Conservation (phyloP, 225 moss, liverwort and hornwort species). For the Bryum argenteum region DNA sequence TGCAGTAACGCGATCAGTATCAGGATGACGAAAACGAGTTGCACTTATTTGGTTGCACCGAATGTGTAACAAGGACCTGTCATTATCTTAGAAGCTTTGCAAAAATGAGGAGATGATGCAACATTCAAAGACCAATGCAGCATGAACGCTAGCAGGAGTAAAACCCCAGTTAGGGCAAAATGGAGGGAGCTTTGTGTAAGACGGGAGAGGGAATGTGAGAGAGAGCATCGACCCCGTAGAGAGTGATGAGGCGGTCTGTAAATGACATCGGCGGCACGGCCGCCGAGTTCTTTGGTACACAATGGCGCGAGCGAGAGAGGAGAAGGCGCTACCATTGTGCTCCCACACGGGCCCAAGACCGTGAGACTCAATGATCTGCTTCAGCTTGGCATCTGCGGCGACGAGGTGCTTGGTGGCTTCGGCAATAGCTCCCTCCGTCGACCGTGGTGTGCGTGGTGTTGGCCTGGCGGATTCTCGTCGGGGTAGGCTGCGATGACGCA, state of each 20-base stretch:
- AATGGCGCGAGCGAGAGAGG: constrained; percentile 66
- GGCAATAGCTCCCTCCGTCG: constrained; percentile 41
- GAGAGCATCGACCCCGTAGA: constrained; percentile 81
- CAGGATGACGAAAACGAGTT: too few species aligned
- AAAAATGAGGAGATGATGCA: not conserved
- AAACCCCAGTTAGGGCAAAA: constrained; percentile 15
- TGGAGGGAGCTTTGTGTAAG: too few species aligned
- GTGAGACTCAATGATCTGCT: constrained; percentile 63
- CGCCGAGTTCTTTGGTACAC: constrained; percentile 88
- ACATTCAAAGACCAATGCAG: not conserved
- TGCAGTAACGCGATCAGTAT: too few species aligned
- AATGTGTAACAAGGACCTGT: too few species aligned
- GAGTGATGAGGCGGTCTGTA: constrained; percentile 58
- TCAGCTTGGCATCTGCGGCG: constrained; percentile 61
- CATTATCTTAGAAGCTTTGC: not conserved
- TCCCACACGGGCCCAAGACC: constrained; percentile 60
- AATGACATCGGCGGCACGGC: constrained; percentile 75
- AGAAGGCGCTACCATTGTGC: constrained; percentile 56
- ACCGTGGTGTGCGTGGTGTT: too few species aligned
- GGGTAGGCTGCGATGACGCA: too few species aligned
- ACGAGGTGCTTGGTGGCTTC: constrained; percentile 72
- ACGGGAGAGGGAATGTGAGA: not conserved
- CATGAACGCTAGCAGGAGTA: too few species aligned
- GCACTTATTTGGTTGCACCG: too few species aligned
- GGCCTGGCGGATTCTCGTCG: too few species aligned